These are phyloP conservation scores for Stromatinia cepivora DNA, from an alignment of 2,329 filamentous ascomycete genomes.

Conservation along the genomic window DNA sequence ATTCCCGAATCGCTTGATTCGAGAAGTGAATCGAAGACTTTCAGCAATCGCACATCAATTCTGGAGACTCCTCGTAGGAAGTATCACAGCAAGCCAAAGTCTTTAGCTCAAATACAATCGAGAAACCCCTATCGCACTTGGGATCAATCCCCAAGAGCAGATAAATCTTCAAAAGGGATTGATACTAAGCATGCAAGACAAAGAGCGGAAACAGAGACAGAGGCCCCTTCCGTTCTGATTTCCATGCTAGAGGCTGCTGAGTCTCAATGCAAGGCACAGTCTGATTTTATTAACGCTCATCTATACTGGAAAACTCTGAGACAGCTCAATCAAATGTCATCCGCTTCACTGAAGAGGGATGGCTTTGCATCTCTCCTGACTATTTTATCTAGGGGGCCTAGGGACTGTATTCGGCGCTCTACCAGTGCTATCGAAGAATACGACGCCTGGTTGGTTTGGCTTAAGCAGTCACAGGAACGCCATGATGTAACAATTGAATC, in stretches of 20 bases:
- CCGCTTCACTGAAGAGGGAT: constrained; percentile 61
- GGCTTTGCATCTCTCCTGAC: constrained; percentile 71
- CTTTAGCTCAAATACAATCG: constrained; percentile 51
- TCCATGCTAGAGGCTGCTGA: constrained; percentile 77
- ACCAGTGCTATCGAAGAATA: constrained; percentile 75
- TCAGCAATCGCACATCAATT: constrained; percentile 67
- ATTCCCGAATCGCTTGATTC: constrained; percentile 67
- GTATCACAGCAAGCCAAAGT: constrained; percentile 58
- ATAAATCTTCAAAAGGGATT: constrained; percentile 25
- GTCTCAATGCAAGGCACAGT: constrained; percentile 72
- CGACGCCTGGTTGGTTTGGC: constrained; percentile 78
- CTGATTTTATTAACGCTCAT: constrained; percentile 81
- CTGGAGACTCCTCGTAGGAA: constrained; percentile 53
- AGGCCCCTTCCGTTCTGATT: constrained; percentile 56
- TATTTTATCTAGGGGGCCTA: constrained; percentile 70
- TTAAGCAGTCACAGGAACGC: constrained; percentile 78
- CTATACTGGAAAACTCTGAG: constrained; percentile 82
- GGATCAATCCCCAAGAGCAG: constrained; percentile 27
- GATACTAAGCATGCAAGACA: constrained; percentile 29
- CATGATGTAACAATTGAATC: constrained; percentile 72
- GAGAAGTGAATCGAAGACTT: constrained; percentile 59
- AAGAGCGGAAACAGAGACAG: constrained; percentile 41
- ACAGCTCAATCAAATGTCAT: constrained; percentile 65
- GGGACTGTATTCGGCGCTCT: constrained; percentile 68
- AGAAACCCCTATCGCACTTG: constrained; percentile 56